These are phyloP conservation scores for Saccharum spontaneum DNA, from an alignment of 176 grass and related monocot species.

Conservation along the genomic window DNA sequence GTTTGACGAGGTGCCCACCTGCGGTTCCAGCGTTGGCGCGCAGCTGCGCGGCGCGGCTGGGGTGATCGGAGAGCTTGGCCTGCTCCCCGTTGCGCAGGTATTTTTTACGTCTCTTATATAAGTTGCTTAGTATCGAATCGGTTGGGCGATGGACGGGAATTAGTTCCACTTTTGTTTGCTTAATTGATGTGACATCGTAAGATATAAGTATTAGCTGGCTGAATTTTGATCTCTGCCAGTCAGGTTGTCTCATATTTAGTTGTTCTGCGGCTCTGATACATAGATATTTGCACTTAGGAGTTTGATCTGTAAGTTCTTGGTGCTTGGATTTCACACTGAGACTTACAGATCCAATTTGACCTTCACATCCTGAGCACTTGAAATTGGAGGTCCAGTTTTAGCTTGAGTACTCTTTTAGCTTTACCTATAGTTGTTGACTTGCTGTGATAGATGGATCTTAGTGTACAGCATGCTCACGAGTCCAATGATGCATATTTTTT, in stretches of 20 bases:
- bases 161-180: neutral
- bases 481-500: neutral
- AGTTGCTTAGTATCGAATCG: neutral
- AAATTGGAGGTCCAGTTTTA: neutral
- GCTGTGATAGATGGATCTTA: neutral
- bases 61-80: constrained; percentile 50
- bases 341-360: neutral
- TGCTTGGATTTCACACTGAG: neutral
- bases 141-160: neutral
- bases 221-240: neutral
- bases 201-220: neutral
- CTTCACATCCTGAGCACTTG: neutral
- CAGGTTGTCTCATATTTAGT: neutral
- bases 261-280: neutral
- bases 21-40: constrained; percentile 37
- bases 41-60: constrained; percentile 47
- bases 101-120: neutral
- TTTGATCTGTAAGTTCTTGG: neutral
- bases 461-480: neutral
- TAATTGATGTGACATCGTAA: neutral
- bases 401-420: neutral
- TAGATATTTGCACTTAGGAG: neutral
- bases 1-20: constrained; percentile 57
- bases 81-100: constrained; percentile 65
- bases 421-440: neutral